Evolutionary conservation across 192 early-diverging fungal genomes (phyloP).

Genomic region (Backusella mclennaniae): DNA sequence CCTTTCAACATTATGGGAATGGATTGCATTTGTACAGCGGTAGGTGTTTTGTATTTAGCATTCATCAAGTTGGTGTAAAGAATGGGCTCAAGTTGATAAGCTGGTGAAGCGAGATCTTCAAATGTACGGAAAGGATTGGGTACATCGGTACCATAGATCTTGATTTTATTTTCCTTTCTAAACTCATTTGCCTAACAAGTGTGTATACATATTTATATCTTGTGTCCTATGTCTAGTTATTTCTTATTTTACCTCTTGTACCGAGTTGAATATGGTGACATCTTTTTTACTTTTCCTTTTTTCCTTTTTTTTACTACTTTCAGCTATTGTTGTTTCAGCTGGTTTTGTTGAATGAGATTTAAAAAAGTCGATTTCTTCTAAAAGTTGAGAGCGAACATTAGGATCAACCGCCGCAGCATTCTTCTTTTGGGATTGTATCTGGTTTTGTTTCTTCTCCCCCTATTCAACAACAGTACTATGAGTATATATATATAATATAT

Average conservation of each 20-base stretch:
- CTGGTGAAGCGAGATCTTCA: slow-evolving; percentile 63
- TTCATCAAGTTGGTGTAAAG: slow-evolving; percentile 71
- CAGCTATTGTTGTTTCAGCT: slow-evolving; percentile 29
- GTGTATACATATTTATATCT: neutral
- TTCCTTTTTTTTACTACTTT: slow-evolving; percentile 16
- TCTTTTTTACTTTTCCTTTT: neutral
- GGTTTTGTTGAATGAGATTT: slow-evolving; percentile 24
- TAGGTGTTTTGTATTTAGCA: slow-evolving; percentile 61
- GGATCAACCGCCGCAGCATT: slow-evolving; percentile 19
- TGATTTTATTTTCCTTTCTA: slow-evolving; percentile 78
- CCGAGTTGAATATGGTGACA: slow-evolving; percentile 9
- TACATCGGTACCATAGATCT: slow-evolving; percentile 82
- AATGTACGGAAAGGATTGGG: slow-evolving; percentile 85
- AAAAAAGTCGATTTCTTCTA: slow-evolving; percentile 49
- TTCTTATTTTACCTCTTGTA: slow-evolving; percentile 6
- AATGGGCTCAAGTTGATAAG: slow-evolving; percentile 68
- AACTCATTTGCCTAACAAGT: slow-evolving; percentile 52
- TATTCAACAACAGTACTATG: neutral
- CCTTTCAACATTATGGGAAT: slow-evolving; percentile 73
- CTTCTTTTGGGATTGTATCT: slow-evolving; percentile 1
- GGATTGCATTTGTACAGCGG: slow-evolving; percentile 43
- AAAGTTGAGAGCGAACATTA: slow-evolving; percentile 16
- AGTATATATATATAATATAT: neutral
- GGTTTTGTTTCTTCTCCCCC: slow-evolving; percentile 10
- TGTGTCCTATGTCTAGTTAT: neutral